Conservation (phyloP, 352 stramenopile species). For the Globisporangium mamillatum region DNA sequence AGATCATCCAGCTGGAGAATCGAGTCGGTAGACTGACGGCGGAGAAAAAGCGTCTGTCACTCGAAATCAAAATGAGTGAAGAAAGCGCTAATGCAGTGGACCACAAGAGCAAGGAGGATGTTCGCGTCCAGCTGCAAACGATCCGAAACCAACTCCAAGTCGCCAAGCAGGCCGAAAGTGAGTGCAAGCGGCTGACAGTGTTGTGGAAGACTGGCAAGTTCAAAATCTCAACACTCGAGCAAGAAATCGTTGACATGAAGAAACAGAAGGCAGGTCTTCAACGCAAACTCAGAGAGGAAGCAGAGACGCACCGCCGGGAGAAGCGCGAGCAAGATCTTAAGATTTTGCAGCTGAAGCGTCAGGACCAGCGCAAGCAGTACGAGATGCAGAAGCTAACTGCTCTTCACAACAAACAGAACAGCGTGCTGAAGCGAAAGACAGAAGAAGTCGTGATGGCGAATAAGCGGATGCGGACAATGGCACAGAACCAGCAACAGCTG, state of each 20-base stretch:
- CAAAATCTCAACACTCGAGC: constrained; percentile 48
- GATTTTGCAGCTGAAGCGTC: constrained; percentile 50
- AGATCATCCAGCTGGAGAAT: constrained; percentile 35
- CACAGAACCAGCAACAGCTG: constrained; percentile 24
- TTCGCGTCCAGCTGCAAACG: constrained; percentile 26
- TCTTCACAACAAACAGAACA: constrained; percentile 41
- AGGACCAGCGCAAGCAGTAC: constrained; percentile 57
- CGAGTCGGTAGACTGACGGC: constrained; percentile 24
- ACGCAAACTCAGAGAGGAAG: constrained; percentile 33
- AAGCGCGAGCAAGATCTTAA: constrained; percentile 42
- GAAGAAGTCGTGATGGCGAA: constrained; percentile 41
- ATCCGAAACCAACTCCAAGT: constrained; percentile 33
- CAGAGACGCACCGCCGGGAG: constrained; percentile 39
- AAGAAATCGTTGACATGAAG: constrained; percentile 48
- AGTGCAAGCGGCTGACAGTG: constrained; percentile 33
- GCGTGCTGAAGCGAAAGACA: constrained; percentile 56
- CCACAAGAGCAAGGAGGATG: not conserved
- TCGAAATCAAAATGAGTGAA: constrained; percentile 17
- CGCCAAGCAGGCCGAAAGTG: constrained; percentile 31
- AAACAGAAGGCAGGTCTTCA: constrained; percentile 43
- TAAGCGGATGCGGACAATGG: constrained; percentile 42
- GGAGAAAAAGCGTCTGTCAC: constrained; percentile 31
- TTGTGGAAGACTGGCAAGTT: constrained; percentile 37
- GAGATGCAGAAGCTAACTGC: constrained; percentile 48
- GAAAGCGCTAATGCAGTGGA: not conserved